These are phyloP conservation scores for Omphalotus olearius DNA, from an alignment of 1,284 basidiomycete genomes.

Conservation along the genomic window DNA sequence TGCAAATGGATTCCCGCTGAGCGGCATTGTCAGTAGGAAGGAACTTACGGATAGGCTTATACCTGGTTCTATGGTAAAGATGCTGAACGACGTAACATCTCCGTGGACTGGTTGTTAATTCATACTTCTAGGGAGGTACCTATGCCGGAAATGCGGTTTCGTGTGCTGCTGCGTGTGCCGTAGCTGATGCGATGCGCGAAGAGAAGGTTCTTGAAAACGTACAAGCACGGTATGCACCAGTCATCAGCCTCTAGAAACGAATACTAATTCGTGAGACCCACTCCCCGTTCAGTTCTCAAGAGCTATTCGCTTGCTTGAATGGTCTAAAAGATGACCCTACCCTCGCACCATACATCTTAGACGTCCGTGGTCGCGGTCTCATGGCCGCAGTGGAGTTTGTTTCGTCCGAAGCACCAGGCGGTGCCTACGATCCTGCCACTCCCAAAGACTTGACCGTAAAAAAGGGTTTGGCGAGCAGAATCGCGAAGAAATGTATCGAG, in stretches of 20 bases:
- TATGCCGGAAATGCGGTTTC: constrained; percentile 88
- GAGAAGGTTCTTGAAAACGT: constrained; percentile 83
- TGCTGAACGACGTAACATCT: neutral
- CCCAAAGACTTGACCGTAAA: constrained; percentile 22
- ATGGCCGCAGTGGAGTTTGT: constrained; percentile 85
- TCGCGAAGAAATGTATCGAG: constrained; percentile 79
- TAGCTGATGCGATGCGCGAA: constrained; percentile 72
- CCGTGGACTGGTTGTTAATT: constrained; percentile 12
- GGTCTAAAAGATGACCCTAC: constrained; percentile 48
- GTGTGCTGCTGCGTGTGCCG: constrained; percentile 85
- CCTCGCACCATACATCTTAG: constrained; percentile 57
- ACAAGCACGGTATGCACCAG: constrained; percentile 52
- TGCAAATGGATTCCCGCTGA: constrained; percentile 93
- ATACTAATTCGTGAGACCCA: constrained; percentile 5
- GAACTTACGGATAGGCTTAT: constrained; percentile 80
- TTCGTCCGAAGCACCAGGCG: constrained; percentile 43
- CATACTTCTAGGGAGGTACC: constrained; percentile 66
- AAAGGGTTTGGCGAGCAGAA: constrained; percentile 65
- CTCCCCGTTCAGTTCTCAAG: constrained; percentile 48
- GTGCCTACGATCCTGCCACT: constrained; percentile 37
- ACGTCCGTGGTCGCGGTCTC: constrained; percentile 74
- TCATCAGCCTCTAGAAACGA: too few relatives aligned
- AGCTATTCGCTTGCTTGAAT: constrained; percentile 66
- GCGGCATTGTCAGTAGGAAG: constrained; percentile 78
- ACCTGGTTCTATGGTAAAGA: constrained; percentile 72